These are phyloP conservation scores for Diaporthe capsici DNA, from an alignment of 2,329 filamentous ascomycete genomes.

Conservation along the genomic window DNA sequence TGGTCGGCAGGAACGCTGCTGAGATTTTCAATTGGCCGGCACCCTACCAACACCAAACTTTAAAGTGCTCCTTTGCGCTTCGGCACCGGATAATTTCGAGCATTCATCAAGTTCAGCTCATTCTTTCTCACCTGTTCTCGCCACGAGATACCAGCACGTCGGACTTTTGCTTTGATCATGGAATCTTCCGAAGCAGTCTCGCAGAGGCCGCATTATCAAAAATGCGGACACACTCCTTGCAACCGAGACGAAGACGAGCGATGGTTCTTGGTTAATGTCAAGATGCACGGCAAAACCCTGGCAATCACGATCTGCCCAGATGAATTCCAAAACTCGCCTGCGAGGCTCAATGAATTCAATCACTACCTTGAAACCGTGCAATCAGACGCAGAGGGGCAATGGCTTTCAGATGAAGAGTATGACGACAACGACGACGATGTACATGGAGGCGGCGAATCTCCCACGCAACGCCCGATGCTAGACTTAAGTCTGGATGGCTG, in stretches of 20 bases:
- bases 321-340: conserved; percentile 5
- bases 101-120: neutral
- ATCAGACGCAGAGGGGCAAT: neutral
- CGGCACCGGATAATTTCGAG: neutral
- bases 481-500: conserved; percentile 20
- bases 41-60: neutral
- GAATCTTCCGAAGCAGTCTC: neutral
- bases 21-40: neutral
- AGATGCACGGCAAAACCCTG: conserved; percentile 6
- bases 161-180: conserved; percentile 6
- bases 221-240: conserved; percentile 1
- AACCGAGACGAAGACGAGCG: conserved; percentile 17
- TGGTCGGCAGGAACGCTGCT: neutral
- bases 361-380: conserved; percentile 6
- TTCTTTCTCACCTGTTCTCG: neutral
- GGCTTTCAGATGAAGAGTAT: neutral
- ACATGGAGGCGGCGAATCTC: conserved; percentile 14
- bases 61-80: neutral
- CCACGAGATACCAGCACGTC: no score
- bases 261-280: conserved; percentile 9
- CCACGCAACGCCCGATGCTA: neutral
- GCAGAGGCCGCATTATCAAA: conserved; percentile 26
- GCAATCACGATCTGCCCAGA: neutral
- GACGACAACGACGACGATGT: neutral
- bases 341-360: conserved; percentile 18